Evolutionary conservation across 176 grass and related monocot genomes (phyloP).

Genomic region (Metroxylon sagu): DNA sequence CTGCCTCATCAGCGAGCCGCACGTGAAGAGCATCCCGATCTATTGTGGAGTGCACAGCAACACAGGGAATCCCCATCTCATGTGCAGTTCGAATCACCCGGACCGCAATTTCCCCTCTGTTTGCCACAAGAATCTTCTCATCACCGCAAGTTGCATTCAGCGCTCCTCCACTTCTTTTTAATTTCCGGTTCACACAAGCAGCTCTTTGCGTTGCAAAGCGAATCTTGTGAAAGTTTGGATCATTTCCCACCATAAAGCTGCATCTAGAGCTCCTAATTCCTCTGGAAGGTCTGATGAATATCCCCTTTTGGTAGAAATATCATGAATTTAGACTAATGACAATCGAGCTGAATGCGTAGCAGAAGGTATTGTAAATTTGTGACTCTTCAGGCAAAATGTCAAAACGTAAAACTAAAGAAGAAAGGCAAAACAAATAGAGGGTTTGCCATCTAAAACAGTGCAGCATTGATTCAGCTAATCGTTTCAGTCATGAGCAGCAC

Average conservation of each 20-base stretch:
- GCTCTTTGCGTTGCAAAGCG: slow-evolving; percentile 7
- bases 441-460: no score
- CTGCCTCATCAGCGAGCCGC: slow-evolving; percentile 37
- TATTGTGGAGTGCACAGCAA: slow-evolving; percentile 45
- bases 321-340: slow-evolving; percentile 1
- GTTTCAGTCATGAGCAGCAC: no score
- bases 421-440: no score
- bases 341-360: not conserved
- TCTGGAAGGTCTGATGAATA: slow-evolving; percentile 18
- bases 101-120: slow-evolving; percentile 47
- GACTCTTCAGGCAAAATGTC: no score
- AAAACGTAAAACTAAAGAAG: no score
- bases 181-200: slow-evolving; percentile 7
- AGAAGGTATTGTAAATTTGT: no score
- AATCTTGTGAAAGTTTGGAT: slow-evolving; percentile 23
- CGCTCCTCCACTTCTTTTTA: slow-evolving; percentile 20
- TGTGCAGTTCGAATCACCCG: slow-evolving; percentile 51
- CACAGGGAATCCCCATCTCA: slow-evolving; percentile 46
- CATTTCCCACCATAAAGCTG: slow-evolving; percentile 21
- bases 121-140: slow-evolving; percentile 45
- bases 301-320: slow-evolving; percentile 21
- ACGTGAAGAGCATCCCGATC: slow-evolving; percentile 45
- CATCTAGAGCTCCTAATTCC: slow-evolving; percentile 39
- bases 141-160: slow-evolving; percentile 7
- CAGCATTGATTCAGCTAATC: no score